A percentile compares a stretch with the other conserved stretches of the same genome.
These are phyloP conservation scores for Metschnikowia koreensis DNA, from an alignment of 805 yeast species.

Conservation along the genomic window DNA sequence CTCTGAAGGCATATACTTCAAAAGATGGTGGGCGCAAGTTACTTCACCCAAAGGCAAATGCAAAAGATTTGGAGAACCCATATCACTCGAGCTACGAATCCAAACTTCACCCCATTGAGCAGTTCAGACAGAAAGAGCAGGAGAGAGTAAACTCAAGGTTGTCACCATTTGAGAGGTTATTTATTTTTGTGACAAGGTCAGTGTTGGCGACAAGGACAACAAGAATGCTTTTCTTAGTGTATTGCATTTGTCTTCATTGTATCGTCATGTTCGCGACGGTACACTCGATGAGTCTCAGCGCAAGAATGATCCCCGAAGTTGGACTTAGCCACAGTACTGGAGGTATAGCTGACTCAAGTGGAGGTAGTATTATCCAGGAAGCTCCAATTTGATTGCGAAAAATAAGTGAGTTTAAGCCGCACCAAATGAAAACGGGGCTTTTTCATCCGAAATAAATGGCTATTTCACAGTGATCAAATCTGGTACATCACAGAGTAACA, in stretches of 20 bases:
- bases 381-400: conserved; percentile 3
- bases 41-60: conserved; percentile 33
- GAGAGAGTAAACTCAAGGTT: conserved; percentile 70
- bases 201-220: conserved; percentile 73
- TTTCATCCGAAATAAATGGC: too few relatives aligned
- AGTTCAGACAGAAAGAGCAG: conserved; percentile 73
- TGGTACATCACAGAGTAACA: too few relatives aligned
- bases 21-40: conserved; percentile 10
- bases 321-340: conserved; percentile 42
- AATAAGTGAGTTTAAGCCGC: neutral
- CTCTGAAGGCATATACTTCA: neutral
- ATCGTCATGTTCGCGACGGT: conserved; percentile 65
- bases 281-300: conserved; percentile 49
- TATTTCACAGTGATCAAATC: too few relatives aligned
- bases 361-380: conserved; percentile 3
- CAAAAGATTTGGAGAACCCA: conserved; percentile 50
- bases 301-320: conserved; percentile 46
- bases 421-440: too few relatives aligned
- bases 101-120: conserved; percentile 78
- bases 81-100: conserved; percentile 70
- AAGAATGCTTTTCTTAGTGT: conserved; percentile 67
- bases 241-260: conserved; percentile 73
- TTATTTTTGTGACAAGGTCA: conserved; percentile 66
- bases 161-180: conserved; percentile 77
- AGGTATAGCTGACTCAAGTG: conserved; percentile 27